Evolutionary conservation across 2,329 filamentous ascomycete genomes (phyloP), one percentile per base, ranked within the genome.

Genomic region (Penicillium polonicum): DNA sequence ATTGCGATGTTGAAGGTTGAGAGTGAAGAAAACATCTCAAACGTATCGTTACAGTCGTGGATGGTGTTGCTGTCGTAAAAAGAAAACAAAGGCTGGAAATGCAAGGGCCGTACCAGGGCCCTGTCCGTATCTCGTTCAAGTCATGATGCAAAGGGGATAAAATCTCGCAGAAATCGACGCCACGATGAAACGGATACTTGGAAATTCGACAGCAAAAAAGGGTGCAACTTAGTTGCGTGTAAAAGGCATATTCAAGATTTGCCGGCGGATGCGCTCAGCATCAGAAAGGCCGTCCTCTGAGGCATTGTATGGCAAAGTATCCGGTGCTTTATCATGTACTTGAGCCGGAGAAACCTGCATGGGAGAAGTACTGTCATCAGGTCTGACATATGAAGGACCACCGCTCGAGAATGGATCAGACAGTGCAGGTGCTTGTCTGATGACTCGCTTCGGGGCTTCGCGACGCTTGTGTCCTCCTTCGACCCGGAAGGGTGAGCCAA

Each of bases 401-500:
- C 59, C 61, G 27, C 65, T 65, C 13, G 73, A 74, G 60, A 78
- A 79, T 2, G 78, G 74, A 54, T 80, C 78, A 10, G 76, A 79
- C 55, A 76, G 69, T 41, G 75, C 79, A 33, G 75, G 72, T 13
- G 72, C 74, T 61, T 78, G 77, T 58, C 75, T 69, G 21, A 74
- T 69, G 33, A 68, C 68, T 57, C 72, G 67, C 25, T 65, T 58
- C 17, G 68, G 64, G 5, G 68, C 59, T 27, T 71, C 71, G 29
- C 68, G 69, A 48, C 70, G 73, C 49, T 69, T 72, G 49, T 68
- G 69, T 13, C 61, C 58, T n/a, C 64, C 68, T 58, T 79, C 75
- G 10, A 76, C 65, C 54, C 76, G 74, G 59, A 81, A 81, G 2
- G 79, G 79, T 31, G 79, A 81, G 25, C 78, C 79, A 19, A 81